Base-by-base conservation (phyloP, 73 alveolate genomes). In the Loxodes magnus region DNA sequence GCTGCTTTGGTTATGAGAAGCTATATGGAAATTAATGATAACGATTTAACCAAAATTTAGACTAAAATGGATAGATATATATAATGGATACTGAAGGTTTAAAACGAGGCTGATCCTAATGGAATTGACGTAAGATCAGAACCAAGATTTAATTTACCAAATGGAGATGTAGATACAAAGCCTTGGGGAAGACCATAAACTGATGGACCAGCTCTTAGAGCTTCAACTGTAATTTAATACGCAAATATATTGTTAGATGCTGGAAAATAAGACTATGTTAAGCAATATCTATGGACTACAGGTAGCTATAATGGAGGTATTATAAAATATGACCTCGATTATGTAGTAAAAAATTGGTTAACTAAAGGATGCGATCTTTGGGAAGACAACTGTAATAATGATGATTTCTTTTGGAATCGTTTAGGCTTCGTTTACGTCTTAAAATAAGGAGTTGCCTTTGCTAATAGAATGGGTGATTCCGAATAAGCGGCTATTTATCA, bases 171-270 rank as follows among this genome's bases (percentile, higher is more conserved):
- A 4, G 12, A 37, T 25, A 37, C 50, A 14, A 25, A 25, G 17
- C 28, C 28, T 25, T 37, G 50, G 50, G 12, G 50, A 21, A 37
- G 50, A 37, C 50, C 50, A 4, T 25, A 37, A 9, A 37, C 4
- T 37, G 50, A 37, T 37, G 50, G 50, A 9, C 50, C 50, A 37
- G 50, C 50, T 14, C 50, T 37, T 37, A 37, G 50, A 37, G 50
- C 50, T 37, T 4, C 4, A 5, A 9, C 20, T 25, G 4, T 37
- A 4, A 4, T 25, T 25, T 14, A 37, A 9, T 37, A 25, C 28
- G 50, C 20, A 37, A 9, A 37, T 4, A 37, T 37, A 21, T 9
- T 37, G 4, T 14, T 37, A 9, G 17, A 37, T 21, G 17, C 12
- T 25, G 4, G 20, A 37, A 4, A 37, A 9, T 5, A 4, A 37